Base-by-base conservation (phyloP, 2,329 filamentous ascomycete genomes). In the Botrytis galanthina region DNA sequence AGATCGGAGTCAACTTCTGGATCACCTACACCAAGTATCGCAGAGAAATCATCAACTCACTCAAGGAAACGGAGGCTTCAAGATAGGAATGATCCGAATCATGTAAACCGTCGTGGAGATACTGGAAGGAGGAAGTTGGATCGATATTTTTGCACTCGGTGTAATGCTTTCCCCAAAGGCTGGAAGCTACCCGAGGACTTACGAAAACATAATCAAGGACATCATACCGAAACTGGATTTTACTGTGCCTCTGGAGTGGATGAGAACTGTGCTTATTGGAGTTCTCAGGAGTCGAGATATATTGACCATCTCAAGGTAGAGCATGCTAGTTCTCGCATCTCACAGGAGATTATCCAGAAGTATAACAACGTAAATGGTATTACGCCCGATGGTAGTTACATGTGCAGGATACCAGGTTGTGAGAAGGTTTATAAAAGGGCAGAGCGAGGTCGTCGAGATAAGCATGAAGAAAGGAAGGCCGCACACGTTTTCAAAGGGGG, bases 111-210 rank as follows among this genome's bases (percentile, higher is more conserved):
- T 29, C 64, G 64, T 7, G 64, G 64, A 18, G 64, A 68, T 54
- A 68, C 64, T 1, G 64, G 64, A 18, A 48, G 64, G 26, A 48
- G 64, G 26, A 68, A 68, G 48, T 54, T 48, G 16, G 46, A 68
- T 39, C 46, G 64, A 54, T 68, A 68, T 35, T 54, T 68, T 37
- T 68, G 64, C 37, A 37, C 46, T 29, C 64, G 64, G 18, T 68
- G 64, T n/a, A 54, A 54, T 54, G 29, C 37, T 29, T 68, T 68
- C 4, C 64, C 64, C 6, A 48, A 68, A 68, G 64, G 64, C 29
- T 68, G 64, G 64, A 68, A 68, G 37, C 22, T 68, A 46, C 44
- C 44, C 20, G 64, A 68, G 20, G 64, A 68, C 29, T 29, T 68
- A 16, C 64, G 64, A 35, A 68, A 54, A 37, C 64, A 68, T 29